Conservation (phyloP, 345 rosid genomes). For the Eucalyptus rudis region DNA sequence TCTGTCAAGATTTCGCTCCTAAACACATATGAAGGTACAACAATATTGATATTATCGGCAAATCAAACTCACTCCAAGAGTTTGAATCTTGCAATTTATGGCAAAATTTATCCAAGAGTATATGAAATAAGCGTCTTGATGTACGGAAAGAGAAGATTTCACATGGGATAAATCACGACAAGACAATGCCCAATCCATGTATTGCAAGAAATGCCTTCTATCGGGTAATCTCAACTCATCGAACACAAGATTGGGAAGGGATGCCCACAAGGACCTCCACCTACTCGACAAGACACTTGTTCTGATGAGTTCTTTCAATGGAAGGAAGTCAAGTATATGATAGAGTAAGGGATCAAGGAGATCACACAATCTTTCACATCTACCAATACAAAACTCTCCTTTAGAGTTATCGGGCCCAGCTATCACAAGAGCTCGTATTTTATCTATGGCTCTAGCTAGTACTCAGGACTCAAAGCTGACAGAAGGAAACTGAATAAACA, state of each 20-base stretch:
- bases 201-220: fast-evolving
- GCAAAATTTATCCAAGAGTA: no score
- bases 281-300: neutral
- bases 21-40: fast-evolving
- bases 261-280: neutral
- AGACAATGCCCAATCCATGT: neutral
- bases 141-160: neutral
- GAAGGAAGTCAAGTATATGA: neutral
- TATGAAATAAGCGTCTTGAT: neutral
- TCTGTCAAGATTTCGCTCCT: neutral
- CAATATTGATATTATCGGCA: fast-evolving
- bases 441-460: no score
- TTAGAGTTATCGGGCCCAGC: neutral
- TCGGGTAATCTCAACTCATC: fast-evolving
- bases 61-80: no score
- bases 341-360: neutral
- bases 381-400: neutral
- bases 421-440: no score
- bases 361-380: neutral
- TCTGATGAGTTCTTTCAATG: neutral
- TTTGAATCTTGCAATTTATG: no score
- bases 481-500: neutral
- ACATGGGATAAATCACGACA: neutral
- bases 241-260: neutral
- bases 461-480: neutral